These are phyloP conservation scores for Whalleya microplaca DNA, from an alignment of 2,329 filamentous ascomycete genomes.

Conservation along the genomic window DNA sequence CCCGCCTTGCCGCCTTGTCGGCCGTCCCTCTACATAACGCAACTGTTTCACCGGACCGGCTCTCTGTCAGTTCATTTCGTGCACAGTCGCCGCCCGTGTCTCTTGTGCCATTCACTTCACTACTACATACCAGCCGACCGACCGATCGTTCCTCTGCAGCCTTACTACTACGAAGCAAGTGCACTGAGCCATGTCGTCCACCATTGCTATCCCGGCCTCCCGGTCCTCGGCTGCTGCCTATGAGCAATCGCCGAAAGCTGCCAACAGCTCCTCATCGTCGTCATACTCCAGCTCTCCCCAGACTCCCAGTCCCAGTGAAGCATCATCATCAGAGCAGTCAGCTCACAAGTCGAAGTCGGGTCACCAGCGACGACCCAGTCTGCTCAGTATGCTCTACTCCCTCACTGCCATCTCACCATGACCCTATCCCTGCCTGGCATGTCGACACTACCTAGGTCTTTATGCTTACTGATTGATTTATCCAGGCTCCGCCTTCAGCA, in stretches of 20 bases:
- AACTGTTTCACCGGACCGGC: background rate
- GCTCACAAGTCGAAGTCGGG: constrained; percentile 46
- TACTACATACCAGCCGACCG: background rate
- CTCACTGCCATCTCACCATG: constrained; percentile 4
- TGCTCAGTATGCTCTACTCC: constrained; percentile 55
- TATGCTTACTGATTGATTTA: constrained; percentile 21
- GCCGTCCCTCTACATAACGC: too few relatives aligned
- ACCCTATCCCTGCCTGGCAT: too few relatives aligned
- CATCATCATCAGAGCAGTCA: constrained; percentile 47
- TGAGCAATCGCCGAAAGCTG: constrained; percentile 48
- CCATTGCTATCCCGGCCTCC: constrained; percentile 68
- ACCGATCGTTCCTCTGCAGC: background rate
- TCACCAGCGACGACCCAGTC: constrained; percentile 62
- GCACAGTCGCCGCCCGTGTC: background rate
- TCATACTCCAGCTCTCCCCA: constrained; percentile 61
- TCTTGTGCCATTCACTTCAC: background rate
- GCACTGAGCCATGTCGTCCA: constrained; percentile 60
- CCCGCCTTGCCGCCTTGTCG: too few relatives aligned
- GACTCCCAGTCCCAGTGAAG: constrained; percentile 46
- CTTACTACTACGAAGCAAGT: background rate
- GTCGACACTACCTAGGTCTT: constrained; percentile 12
- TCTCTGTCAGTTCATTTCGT: background rate
- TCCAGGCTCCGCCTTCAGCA: constrained; percentile 70
- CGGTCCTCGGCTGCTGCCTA: constrained; percentile 41
- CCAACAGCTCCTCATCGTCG: constrained; percentile 57